These are phyloP conservation scores for Zygosaccharomyces lentus DNA, from an alignment of 805 yeast species.

Conservation along the genomic window DNA sequence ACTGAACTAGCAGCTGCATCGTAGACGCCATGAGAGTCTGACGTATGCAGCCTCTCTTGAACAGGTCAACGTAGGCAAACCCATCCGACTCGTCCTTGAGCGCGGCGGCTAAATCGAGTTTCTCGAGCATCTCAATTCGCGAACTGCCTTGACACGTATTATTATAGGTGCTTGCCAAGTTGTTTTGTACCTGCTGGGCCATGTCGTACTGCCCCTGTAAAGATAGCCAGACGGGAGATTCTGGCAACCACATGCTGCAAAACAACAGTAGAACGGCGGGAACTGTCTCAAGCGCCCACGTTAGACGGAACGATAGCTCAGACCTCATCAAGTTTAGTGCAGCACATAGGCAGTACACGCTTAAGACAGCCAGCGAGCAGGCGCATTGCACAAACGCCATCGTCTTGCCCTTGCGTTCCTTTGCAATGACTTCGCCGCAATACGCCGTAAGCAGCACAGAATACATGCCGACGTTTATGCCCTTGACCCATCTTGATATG, in stretches of 20 bases:
- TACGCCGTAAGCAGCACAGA: constrained; percentile 56
- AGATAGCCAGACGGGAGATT: constrained; percentile 57
- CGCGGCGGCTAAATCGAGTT: constrained; percentile 18
- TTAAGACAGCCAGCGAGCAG: constrained; percentile 55
- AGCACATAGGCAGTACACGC: constrained; percentile 49
- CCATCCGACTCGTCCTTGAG: constrained; percentile 14
- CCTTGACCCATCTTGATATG: constrained; percentile 47
- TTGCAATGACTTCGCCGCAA: constrained; percentile 48
- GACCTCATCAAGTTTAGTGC: constrained; percentile 41
- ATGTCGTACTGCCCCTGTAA: constrained; percentile 34
- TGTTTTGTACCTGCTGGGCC: constrained; percentile 37
- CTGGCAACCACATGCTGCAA: constrained; percentile 28
- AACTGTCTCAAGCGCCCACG: constrained; percentile 57
- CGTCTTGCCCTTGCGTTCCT: constrained; percentile 44
- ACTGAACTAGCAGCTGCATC: constrained; percentile 42
- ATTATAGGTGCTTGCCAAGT: constrained; percentile 26
- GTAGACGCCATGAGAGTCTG: constrained; percentile 38
- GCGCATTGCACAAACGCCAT: constrained; percentile 54
- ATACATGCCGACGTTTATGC: constrained; percentile 51
- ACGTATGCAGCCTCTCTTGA: constrained; percentile 34
- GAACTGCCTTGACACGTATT: constrained; percentile 4
- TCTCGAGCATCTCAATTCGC: constrained; percentile 9
- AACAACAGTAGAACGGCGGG: constrained; percentile 36
- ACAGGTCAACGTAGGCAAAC: constrained; percentile 27
- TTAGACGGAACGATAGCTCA: constrained; percentile 55